Percentiles rank a stretch among this genome's conserved stretches.
Conservation (phyloP, 257 asterid genomes). For the Pogostemon cablin region DNA sequence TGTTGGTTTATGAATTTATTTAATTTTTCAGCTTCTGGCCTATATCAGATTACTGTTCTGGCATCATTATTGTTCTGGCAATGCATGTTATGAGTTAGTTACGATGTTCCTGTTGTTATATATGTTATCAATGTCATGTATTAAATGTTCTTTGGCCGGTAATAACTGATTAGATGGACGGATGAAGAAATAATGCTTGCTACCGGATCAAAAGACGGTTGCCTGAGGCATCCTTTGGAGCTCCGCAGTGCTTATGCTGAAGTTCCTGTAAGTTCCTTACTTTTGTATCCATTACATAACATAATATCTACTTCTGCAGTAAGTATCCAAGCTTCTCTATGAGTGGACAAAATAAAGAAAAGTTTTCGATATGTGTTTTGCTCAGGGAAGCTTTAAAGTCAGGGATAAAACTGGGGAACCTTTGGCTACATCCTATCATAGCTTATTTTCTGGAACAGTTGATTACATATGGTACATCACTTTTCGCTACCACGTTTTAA, state of each 20-base stretch:
- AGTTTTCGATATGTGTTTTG: constrained; percentile 21
- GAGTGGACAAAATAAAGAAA: constrained; percentile 17
- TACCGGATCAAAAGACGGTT: constrained; percentile 59
- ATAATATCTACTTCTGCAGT: constrained; percentile 14
- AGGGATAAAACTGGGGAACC: constrained; percentile 85
- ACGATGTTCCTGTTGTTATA: constrained; percentile 30
- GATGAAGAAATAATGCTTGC: constrained; percentile 77
- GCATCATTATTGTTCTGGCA: background rate
- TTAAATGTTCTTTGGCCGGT: constrained; percentile 25
- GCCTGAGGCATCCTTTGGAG: constrained; percentile 59
- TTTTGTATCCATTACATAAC: constrained; percentile 15
- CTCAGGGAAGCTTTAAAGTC: constrained; percentile 65
- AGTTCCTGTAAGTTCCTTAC: constrained; percentile 58
- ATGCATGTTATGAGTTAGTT: constrained; percentile 4
- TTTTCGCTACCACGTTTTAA: background rate
- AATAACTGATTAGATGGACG: constrained; percentile 59
- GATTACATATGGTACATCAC: constrained; percentile 81
- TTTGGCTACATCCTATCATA: constrained; percentile 70
- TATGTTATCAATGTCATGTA: constrained; percentile 24
- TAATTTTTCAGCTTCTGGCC: constrained; percentile 6
- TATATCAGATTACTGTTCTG: background rate
- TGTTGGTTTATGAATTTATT: constrained; percentile 3
- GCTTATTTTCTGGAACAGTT: constrained; percentile 74
- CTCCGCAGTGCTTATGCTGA: constrained; percentile 73
- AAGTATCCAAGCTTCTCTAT: constrained; percentile 19